A percentile compares a stretch with the other conserved stretches of the same genome.
phyloP scores from a whole-genome alignment of 2,329 filamentous ascomycete genomes.

The Leptographium radiaticola region DNA sequence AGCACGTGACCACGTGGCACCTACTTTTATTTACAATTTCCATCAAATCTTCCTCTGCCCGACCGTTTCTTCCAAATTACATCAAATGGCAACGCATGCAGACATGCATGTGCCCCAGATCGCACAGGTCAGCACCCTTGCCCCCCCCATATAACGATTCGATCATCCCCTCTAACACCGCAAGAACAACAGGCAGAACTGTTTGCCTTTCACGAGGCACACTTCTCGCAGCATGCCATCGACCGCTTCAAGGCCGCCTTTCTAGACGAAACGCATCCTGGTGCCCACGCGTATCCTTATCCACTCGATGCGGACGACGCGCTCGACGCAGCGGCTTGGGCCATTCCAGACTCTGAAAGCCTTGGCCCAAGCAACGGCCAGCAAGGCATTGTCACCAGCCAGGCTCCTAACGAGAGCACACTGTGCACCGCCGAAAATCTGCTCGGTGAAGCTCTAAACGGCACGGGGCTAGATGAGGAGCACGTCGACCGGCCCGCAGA shows the following conservation, averaged over 20 bases:
- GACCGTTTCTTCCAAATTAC: not conserved
- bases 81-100: not conserved
- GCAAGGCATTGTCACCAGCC: not conserved
- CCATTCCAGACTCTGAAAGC: not conserved
- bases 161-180: not conserved
- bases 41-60: not conserved
- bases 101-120: slow-evolving; percentile 18
- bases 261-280: slow-evolving; percentile 2
- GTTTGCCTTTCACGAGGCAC: slow-evolving; percentile 40
- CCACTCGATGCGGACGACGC: no score
- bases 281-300: not conserved
- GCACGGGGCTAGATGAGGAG: no score
- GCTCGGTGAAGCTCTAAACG: not conserved
- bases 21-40: not conserved
- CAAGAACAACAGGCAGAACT: slow-evolving; percentile 39
- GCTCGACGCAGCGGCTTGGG: not conserved
- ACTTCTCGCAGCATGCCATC: slow-evolving; percentile 40
- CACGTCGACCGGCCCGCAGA: not conserved
- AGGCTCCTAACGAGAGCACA: no score
- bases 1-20: not conserved
- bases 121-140: slow-evolving; percentile 20
- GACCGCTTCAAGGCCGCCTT: slow-evolving; percentile 34
- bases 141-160: not conserved
- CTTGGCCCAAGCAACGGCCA: not conserved
- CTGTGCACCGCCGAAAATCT: no score